These are phyloP conservation scores for Saksenaea vasiformis DNA, from an alignment of 371 early-diverging fungal species.

Conservation along the genomic window DNA sequence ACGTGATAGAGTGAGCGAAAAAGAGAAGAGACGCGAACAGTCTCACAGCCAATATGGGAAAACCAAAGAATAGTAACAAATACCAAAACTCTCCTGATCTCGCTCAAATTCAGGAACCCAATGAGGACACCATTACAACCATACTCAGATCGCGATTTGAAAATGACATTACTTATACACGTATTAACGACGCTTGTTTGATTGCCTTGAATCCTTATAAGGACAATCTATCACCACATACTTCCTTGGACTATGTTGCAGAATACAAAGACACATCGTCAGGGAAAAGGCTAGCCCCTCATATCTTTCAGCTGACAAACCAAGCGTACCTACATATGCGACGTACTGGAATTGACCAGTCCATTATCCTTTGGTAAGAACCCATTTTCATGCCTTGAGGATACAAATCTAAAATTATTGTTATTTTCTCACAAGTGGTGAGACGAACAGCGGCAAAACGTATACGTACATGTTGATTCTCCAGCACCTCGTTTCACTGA, in stretches of 20 bases:
- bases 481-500: constrained; percentile 70
- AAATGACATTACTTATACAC: constrained; percentile 60
- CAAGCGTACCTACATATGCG: constrained; percentile 75
- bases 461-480: constrained; percentile 66
- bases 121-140: constrained; percentile 47
- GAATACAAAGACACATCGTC: constrained; percentile 59
- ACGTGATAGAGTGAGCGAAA: not conserved
- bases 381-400: constrained; percentile 25
- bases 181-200: constrained; percentile 62
- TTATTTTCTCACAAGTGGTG: constrained; percentile 67
- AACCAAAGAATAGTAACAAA: constrained; percentile 19
- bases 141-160: constrained; percentile 55
- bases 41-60: constrained; percentile 13
- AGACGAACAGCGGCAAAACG: constrained; percentile 86
- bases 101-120: constrained; percentile 20
- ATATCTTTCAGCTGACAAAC: constrained; percentile 78
- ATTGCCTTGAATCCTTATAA: constrained; percentile 48
- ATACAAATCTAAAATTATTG: constrained; percentile 49
- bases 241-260: constrained; percentile 73
- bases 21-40: not conserved
- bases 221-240: constrained; percentile 18
- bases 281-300: constrained; percentile 62
- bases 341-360: constrained; percentile 78
- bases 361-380: constrained; percentile 63
- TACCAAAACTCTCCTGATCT: constrained; percentile 31